These are phyloP conservation scores for Ananas comosus DNA, from an alignment of 176 grass and related monocot genomes.

Conservation along the genomic window DNA sequence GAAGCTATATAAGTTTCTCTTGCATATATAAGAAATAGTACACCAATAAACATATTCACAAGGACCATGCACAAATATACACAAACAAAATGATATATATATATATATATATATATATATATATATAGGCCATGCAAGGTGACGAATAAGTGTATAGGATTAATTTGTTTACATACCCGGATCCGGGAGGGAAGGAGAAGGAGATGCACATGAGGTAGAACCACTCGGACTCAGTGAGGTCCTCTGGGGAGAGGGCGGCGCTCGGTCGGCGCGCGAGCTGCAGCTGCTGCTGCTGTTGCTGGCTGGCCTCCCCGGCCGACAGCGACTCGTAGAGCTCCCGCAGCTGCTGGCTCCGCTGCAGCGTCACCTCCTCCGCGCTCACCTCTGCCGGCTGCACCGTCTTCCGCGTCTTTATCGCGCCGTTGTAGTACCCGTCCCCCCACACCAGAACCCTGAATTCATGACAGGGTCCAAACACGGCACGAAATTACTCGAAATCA, in stretches of 20 bases:
- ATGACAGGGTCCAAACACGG: not conserved
- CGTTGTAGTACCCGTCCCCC: slow-evolving; percentile 84
- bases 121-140: too few relatives aligned
- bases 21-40: too few relatives aligned
- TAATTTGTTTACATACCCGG: slow-evolving; percentile 37
- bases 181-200: slow-evolving; percentile 61
- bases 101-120: too few relatives aligned
- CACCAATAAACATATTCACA: not conserved
- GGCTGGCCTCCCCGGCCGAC: slow-evolving; percentile 21
- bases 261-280: slow-evolving; percentile 26
- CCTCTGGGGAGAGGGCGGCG: slow-evolving; percentile 83
- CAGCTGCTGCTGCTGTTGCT: slow-evolving; percentile 3
- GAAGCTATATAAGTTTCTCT: too few relatives aligned
- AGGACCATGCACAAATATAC: not conserved
- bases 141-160: too few relatives aligned
- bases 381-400: slow-evolving; percentile 42
- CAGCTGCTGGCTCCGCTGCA: slow-evolving; percentile 61
- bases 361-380: slow-evolving; percentile 34
- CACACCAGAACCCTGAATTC: slow-evolving; percentile 46
- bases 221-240: slow-evolving; percentile 88
- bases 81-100: too few relatives aligned
- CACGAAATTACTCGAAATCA: too few relatives aligned
- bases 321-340: slow-evolving; percentile 75
- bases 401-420: slow-evolving; percentile 80
- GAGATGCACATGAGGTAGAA: slow-evolving; percentile 93